These are phyloP conservation scores for Verticillium tricorpus DNA, from an alignment of 2,329 filamentous ascomycete genomes.

Conservation along the genomic window DNA sequence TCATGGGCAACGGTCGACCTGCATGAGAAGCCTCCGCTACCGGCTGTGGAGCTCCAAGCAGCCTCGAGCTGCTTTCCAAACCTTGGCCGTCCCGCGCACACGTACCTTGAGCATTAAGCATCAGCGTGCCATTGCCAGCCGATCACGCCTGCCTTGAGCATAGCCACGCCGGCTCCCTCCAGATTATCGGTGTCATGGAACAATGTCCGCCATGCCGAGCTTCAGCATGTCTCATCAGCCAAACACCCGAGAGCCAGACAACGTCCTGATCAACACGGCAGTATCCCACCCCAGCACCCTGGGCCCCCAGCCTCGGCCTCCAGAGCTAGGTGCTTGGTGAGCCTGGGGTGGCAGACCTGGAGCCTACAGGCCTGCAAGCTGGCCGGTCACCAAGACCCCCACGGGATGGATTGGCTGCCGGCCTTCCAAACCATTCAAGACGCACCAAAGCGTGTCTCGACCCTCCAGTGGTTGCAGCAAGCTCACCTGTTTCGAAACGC, in stretches of 20 bases:
- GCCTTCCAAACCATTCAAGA: not conserved
- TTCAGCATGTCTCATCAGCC: not conserved
- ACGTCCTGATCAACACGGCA: not conserved
- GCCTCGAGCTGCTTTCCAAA: not conserved
- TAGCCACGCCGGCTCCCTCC: not conserved
- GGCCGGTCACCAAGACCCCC: not conserved
- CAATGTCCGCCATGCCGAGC: not conserved
- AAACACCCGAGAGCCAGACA: not conserved
- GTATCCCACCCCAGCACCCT: not conserved
- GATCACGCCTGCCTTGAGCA: not conserved
- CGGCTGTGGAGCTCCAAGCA: not conserved
- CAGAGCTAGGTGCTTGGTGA: not conserved
- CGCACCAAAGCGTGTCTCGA: not conserved
- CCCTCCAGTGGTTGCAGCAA: not conserved
- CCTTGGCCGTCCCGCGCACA: not conserved
- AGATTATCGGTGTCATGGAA: not conserved
- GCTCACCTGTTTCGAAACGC: not conserved
- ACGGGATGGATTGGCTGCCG: not conserved
- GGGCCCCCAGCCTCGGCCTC: not conserved
- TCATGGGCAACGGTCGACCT: not conserved
- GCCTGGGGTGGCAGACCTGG: not conserved
- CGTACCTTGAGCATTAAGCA: too few relatives aligned
- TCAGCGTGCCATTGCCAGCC: not conserved
- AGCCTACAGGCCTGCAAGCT: not conserved
- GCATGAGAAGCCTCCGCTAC: not conserved